Base-by-base conservation (phyloP, 176 grass and related monocot genomes). In the Elaeis guineensis region DNA sequence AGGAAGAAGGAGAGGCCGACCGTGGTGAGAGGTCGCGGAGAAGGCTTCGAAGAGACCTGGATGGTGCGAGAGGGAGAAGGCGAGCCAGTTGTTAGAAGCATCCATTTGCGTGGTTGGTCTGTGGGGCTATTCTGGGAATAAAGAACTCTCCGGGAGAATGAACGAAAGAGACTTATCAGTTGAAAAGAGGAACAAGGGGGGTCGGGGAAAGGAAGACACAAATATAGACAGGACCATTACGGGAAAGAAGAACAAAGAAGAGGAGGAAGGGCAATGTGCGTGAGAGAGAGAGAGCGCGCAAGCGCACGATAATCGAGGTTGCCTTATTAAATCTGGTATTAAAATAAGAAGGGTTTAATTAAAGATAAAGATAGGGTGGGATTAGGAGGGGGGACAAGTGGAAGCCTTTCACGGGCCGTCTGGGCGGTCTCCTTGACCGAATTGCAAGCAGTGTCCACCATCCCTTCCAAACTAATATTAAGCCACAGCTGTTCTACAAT, bases 11-110 rank as follows among this genome's bases (percentile, higher is more conserved):
- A 18, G 11, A 26, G 6, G 22, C 66, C 60, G 35, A 51, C 49
- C 26, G 23, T 39, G 69, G 39, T 62, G 69, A 21, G 76, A 67
- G 17, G 76, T n/a, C 61, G 69, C 82, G 62, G 83, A 77, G 35
- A 90, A 63, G 11, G 80, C 86, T 77, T 96, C 83, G 61, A 96
- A 79, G 51, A 96, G 86, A 72, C 76, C 77, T 69, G 85, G 86
- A 48, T 85, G 21, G 63, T 85, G 85, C 24, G 83, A 75, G 71
- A 96, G 86, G 70, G 91, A 96, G 75, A 95, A 95, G 73, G 91
- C 84, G 74, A 96, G 86, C 86, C 91, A 96, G 52, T 90, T 72
- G 52, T 89, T 79, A 50, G 91, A 79, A 62, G 72, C 78, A 48
- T 85, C 86, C 91, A 90, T 95, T 22, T 62, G 63, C 63, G 71